phyloP scores from a whole-genome alignment of 495 filamentous ascomycete genomes.

The Platismatia glauca region DNA sequence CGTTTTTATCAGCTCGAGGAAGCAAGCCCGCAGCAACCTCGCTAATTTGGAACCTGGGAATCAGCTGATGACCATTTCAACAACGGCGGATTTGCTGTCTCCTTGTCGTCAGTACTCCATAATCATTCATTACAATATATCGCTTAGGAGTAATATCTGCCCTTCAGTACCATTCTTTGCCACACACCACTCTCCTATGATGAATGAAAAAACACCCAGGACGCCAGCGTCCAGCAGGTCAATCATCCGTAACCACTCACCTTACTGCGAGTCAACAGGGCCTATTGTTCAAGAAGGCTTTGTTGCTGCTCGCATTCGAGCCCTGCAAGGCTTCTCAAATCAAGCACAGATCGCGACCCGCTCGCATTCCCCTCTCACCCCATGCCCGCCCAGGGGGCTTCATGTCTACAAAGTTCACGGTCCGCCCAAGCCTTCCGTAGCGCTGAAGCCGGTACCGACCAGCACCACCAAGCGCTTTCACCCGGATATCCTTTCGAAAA shows the following conservation, averaged over 20 bases:
- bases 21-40: background rate
- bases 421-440: background rate
- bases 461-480: background rate
- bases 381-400: background rate
- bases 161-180: background rate
- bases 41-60: background rate
- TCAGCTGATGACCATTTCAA: background rate
- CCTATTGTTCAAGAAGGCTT: conserved; percentile 18
- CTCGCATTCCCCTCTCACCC: background rate
- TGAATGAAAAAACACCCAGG: conserved; percentile 1
- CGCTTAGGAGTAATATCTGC: background rate
- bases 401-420: background rate
- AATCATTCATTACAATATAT: conserved; percentile 10
- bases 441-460: background rate
- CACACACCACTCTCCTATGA: conserved; percentile 6
- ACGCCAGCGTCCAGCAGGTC: background rate
- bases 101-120: background rate
- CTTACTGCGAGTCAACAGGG: conserved; percentile 12
- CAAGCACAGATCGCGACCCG: background rate
- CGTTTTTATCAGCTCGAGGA: background rate
- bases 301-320: conserved; percentile 16
- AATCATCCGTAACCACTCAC: conserved; percentile 11
- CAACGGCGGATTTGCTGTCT: background rate
- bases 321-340: conserved; percentile 13
- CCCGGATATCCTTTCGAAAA: background rate